phyloP scores from a whole-genome alignment of 2,329 filamentous ascomycete species.

The Aspergillus fijiensis region DNA sequence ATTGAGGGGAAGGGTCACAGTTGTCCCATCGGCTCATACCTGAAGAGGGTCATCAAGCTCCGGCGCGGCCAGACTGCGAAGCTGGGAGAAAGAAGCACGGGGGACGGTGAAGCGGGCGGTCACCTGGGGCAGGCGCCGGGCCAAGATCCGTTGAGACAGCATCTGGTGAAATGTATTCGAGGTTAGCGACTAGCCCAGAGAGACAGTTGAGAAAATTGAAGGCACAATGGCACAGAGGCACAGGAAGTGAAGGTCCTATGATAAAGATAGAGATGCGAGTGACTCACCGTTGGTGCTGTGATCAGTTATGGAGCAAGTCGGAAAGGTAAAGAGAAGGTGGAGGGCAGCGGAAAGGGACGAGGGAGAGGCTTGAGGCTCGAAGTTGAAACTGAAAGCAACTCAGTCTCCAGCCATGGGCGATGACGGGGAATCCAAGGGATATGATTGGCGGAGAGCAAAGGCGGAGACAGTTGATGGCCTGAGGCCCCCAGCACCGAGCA shows the following conservation, averaged over 20 bases:
- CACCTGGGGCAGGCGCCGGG: slow-evolving; percentile 43
- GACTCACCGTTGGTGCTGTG: slow-evolving; percentile 15
- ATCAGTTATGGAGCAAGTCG: not conserved
- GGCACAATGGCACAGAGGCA: not conserved
- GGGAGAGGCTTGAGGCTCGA: slow-evolving; percentile 22
- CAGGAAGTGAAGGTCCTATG: not conserved
- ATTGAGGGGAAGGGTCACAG: not conserved
- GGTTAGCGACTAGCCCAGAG: slow-evolving; percentile 1
- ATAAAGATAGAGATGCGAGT: not conserved
- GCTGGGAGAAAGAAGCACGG: slow-evolving; percentile 45
- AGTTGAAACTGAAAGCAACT: slow-evolving; percentile 21
- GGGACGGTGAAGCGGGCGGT: slow-evolving; percentile 39
- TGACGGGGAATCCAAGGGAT: slow-evolving; percentile 28
- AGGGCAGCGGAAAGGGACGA: slow-evolving; percentile 15
- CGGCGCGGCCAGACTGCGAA: slow-evolving; percentile 39
- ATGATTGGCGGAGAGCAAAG: slow-evolving; percentile 16
- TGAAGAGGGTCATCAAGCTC: slow-evolving; percentile 45
- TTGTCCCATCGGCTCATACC: slow-evolving; percentile 31
- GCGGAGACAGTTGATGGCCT: slow-evolving; percentile 15
- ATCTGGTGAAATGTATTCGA: slow-evolving; percentile 36
- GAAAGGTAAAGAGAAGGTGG: not conserved
- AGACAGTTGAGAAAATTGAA: not conserved
- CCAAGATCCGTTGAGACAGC: slow-evolving; percentile 47
- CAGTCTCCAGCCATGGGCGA: slow-evolving; percentile 5
- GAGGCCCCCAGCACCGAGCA: slow-evolving; percentile 17